A percentile compares a stretch with the other conserved stretches of the same genome.
phyloP scores from a whole-genome alignment of 352 stramenopile genomes.

The Globisporangium perplexum region DNA sequence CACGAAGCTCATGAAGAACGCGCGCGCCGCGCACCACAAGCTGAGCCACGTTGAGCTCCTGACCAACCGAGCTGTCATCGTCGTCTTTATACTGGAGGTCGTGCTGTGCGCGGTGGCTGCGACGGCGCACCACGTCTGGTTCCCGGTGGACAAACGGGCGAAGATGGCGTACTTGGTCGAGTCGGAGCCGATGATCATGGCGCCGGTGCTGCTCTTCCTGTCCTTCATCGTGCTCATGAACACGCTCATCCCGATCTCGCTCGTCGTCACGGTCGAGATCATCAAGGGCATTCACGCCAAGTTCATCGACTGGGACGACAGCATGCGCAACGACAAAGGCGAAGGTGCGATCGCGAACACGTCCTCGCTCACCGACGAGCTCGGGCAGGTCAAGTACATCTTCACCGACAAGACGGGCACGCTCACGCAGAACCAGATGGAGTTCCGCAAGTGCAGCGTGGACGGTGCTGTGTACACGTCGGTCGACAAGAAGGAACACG shows the following conservation, averaged over 20 bases:
- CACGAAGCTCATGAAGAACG: constrained; percentile 90
- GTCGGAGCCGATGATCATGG: constrained; percentile 1
- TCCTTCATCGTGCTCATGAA: constrained; percentile 90
- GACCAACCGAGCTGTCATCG: constrained; percentile 72
- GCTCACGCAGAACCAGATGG: constrained; percentile 93
- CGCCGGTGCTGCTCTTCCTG: constrained; percentile 72
- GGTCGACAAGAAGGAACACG: constrained; percentile 23
- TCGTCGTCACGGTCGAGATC: constrained; percentile 87
- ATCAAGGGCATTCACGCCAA: constrained; percentile 72
- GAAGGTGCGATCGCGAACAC: constrained; percentile 80
- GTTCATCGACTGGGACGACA: constrained; percentile 73
- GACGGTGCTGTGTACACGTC: constrained; percentile 76
- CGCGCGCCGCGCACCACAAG: constrained; percentile 74
- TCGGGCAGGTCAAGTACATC: constrained; percentile 90
- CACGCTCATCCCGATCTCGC: constrained; percentile 91
- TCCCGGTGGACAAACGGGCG: constrained; percentile 2
- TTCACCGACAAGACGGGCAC: constrained; percentile 95
- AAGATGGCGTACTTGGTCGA: constrained; percentile 9
- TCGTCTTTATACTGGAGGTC: constrained; percentile 74
- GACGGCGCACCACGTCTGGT: constrained; percentile 24
- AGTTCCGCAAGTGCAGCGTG: constrained; percentile 94
- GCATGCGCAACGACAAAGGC: constrained; percentile 46
- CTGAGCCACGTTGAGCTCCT: constrained; percentile 74
- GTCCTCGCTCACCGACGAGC: constrained; percentile 88
- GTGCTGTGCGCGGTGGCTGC: constrained; percentile 53